Base-by-base conservation (phyloP, 2,329 filamentous ascomycete genomes). In the Fusarium torulosum region DNA sequence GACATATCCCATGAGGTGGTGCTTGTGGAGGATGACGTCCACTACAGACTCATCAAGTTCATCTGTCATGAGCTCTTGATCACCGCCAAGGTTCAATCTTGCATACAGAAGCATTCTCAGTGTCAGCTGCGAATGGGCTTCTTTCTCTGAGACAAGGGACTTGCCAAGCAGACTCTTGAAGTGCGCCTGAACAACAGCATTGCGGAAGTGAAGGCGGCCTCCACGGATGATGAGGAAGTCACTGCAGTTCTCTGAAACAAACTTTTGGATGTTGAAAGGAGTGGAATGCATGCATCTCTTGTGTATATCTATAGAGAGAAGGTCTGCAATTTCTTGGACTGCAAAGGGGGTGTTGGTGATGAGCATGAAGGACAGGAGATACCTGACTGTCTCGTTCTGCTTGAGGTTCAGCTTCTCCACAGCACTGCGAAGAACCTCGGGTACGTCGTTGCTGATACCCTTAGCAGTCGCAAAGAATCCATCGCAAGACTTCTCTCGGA, bases 181-280 rank as follows among this genome's bases (percentile, higher is more conserved):
- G 54, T 78, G 74, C 1, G 64, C 54, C 29, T 75, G 75, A 10
- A 80, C 72, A 15, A 75, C 54, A 35, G 76, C 73, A 59, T 77
- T 79, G 53, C 79, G 78, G 74, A 81, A 80, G 33, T 76, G 77
- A 14, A 79, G 58, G 4, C 66, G 66, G 0, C 78, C 78, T 4
- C 73, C 72, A 7, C 77, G 72, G 7, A 80, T 75, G 13, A 78
- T 69, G 3, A 79, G 70, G 3, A 81, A 44, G 9, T 72, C 67
- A 4, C 65, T 53, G 33, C 71, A 74, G 11, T 64, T 43, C 53
- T 71, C 51, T 0, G 60, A 49, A 17, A 72, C 51, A 3, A 73
- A 64, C 52, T 66, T 65, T 21, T 55, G 52, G 31, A 74, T 46
- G 38, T 70, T 67, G 33, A 65, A 35, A 1, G 55, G 10, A 10